Evolutionary conservation across 83 land plant genomes (phyloP), one percentile per base, ranked within the genome.

Genomic region (Diphasiastrum complanatum): DNA sequence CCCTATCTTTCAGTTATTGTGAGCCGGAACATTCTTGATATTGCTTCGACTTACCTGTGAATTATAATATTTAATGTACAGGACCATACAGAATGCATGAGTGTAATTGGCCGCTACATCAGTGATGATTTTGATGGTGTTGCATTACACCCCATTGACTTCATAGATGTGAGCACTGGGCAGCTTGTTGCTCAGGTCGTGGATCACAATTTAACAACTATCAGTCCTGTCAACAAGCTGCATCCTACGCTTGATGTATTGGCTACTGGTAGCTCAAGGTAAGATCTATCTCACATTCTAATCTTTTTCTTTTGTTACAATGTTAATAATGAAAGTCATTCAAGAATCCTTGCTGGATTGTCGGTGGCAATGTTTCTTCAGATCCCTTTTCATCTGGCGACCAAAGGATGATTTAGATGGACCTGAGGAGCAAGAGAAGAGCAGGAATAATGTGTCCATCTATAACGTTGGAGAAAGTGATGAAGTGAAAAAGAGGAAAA

Each of bases 211-310:
- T 75, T 89, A 14, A 78, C 91, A 2, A 88, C 96, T 2, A 93
- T 93, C 60, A 83, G 81, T 60, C 87, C 99, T 19, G 91, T 93
- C 51, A 93, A 89, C 73, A 93, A 93, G 77, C 75, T 93, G 12
- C 99, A 89, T 75, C 99, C 99, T 16, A 77, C 83, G 40, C 80
- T 79, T 47, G 89, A 93, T 83, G 61, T 89, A 24, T 45, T 93
- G 78, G 99, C 99, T 49, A 53, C 91, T 38, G 99, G 96, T 14
- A 93, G 99, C 68, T 93, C 99, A 28, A 81, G 99, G 99, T 69
- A 22, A 41, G 36, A 3, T 45, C 2, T 29, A 16, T 20, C 33
- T 31, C 11, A 56, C 25, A 18, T n/a, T 33, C 27, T 1, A 18
- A 23, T 8, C 60, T 27, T 28, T 48, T 36, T 48, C 5, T 45